These are phyloP conservation scores for Moesziomyces aphidis DNA, from an alignment of 1,284 basidiomycete genomes.

Conservation along the genomic window DNA sequence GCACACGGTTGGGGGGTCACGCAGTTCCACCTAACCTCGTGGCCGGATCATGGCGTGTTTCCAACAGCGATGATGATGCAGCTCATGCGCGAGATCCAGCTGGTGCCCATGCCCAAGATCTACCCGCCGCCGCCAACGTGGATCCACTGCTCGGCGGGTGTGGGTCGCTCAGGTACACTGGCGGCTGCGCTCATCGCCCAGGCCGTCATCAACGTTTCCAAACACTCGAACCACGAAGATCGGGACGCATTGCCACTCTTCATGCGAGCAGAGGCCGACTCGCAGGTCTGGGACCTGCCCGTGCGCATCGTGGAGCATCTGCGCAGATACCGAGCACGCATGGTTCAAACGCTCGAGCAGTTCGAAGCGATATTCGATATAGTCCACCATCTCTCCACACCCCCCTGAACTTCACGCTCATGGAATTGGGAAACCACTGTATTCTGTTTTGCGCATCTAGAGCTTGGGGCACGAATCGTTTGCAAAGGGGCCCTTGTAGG, in stretches of 20 bases:
- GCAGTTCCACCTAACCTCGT: constrained; percentile 79
- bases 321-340: constrained; percentile 47
- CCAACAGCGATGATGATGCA: constrained; percentile 52
- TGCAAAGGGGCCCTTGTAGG: constrained; percentile 55
- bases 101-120: constrained; percentile 61
- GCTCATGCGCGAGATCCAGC: constrained; percentile 35
- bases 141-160: constrained; percentile 76
- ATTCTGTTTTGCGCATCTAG: constrained; percentile 8
- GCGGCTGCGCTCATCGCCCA: constrained; percentile 69
- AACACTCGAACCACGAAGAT: neutral
- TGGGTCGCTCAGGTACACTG: constrained; percentile 70
- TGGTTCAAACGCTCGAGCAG: constrained; percentile 60
- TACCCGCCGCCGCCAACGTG: constrained; percentile 75
- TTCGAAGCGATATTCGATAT: constrained; percentile 42
- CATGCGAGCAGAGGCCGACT: neutral
- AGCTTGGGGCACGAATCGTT: constrained; percentile 42
- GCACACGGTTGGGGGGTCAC: constrained; percentile 69
- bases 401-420: constrained; percentile 2
- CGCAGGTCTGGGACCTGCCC: constrained; percentile 31
- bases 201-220: constrained; percentile 13
- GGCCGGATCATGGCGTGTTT: constrained; percentile 86
- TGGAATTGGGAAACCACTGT: neutral
- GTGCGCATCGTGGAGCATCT: constrained; percentile 50
- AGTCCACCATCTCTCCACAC: constrained; percentile 3
- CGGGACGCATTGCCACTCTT: neutral